These are phyloP conservation scores for Colletotrichum lupini DNA, from an alignment of 2,329 filamentous ascomycete genomes.

Conservation along the genomic window DNA sequence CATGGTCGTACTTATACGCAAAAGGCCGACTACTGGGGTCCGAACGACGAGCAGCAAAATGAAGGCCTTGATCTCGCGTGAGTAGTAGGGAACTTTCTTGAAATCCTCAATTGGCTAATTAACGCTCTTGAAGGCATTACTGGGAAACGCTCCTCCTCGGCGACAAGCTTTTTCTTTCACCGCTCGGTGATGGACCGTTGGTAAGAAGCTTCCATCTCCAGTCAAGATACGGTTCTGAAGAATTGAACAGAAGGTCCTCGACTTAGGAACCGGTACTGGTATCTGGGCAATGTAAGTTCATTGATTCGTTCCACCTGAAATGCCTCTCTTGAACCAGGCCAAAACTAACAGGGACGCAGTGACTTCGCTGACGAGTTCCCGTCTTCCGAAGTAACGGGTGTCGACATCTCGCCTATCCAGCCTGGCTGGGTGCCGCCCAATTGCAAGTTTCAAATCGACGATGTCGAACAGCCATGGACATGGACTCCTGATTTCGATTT, in stretches of 20 bases:
- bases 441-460: conserved; percentile 50
- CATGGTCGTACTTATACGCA: conserved; percentile 31
- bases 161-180: conserved; percentile 24
- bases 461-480: conserved; percentile 56
- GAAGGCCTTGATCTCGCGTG: conserved; percentile 31
- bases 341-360: conserved; percentile 45
- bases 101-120: too few relatives aligned
- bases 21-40: conserved; percentile 32
- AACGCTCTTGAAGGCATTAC: not conserved
- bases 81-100: not conserved
- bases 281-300: conserved; percentile 20
- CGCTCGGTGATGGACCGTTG: not conserved
- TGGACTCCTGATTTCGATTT: conserved; percentile 60
- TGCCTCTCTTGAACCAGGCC: not conserved
- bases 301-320: not conserved
- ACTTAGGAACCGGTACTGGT: conserved; percentile 19
- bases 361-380: conserved; percentile 59
- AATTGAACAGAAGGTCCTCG: not conserved
- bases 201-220: not conserved
- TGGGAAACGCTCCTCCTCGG: conserved; percentile 19
- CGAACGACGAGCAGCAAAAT: conserved; percentile 31
- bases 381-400: conserved; percentile 56
- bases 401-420: conserved; percentile 67
- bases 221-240: not conserved
- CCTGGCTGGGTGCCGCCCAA: conserved; percentile 51